These are phyloP conservation scores for Nicotiana otophora DNA, from an alignment of 257 asterid species.

Conservation along the genomic window DNA sequence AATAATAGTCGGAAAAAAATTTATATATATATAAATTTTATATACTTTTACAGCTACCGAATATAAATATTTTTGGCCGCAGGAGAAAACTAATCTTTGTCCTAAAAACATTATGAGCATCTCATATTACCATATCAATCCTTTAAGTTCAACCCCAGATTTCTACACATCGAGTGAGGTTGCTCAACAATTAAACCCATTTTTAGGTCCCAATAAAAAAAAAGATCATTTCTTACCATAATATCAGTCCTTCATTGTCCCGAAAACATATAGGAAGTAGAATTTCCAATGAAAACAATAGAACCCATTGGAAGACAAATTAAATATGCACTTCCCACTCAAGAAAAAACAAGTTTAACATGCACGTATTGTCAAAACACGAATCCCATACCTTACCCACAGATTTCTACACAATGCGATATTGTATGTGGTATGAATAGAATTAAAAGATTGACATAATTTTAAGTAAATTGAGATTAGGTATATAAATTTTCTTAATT, in stretches of 20 bases:
- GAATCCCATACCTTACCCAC: background rate
- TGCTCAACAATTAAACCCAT: background rate
- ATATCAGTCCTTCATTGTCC: background rate
- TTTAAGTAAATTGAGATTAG: too few species aligned
- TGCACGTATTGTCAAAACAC: background rate
- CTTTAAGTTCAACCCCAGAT: too few species aligned
- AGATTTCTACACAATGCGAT: background rate
- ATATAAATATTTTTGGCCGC: too few species aligned
- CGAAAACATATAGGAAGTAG: background rate
- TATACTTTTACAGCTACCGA: too few species aligned
- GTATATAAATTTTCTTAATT: too few species aligned
- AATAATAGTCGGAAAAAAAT: too few species aligned
- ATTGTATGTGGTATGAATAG: background rate
- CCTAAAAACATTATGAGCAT: too few species aligned
- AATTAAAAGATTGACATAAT: background rate
- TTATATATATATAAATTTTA: too few species aligned
- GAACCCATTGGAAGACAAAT: background rate
- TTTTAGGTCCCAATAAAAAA: too few species aligned
- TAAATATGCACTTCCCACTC: background rate
- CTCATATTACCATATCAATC: too few species aligned
- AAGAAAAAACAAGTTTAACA: background rate
- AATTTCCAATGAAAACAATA: background rate
- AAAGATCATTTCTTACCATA: background rate
- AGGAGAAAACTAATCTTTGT: too few species aligned
- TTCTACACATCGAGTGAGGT: background rate